Evolutionary conservation across 2,329 filamentous ascomycete genomes (phyloP).

Genomic region (Pyrenochaeta sp.): DNA sequence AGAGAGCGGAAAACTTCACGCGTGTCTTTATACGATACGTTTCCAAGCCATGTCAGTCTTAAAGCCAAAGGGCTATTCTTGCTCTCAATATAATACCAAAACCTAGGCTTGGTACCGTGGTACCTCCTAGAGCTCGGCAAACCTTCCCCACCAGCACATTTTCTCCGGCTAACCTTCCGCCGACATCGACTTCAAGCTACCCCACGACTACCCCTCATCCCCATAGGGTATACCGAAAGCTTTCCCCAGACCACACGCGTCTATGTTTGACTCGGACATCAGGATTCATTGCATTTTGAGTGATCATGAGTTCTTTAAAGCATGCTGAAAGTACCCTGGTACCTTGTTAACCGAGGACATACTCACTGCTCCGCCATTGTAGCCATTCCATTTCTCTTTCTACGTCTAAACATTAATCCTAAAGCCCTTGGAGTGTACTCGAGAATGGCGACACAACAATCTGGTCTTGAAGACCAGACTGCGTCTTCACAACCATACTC

Average conservation of each 20-base stretch:
- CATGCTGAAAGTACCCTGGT: not conserved
- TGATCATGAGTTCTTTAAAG: not conserved
- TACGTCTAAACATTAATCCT: too few species aligned
- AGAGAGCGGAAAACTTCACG: too few species aligned
- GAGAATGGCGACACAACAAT: conserved; percentile 13
- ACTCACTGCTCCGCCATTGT: too few species aligned
- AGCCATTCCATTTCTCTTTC: too few species aligned
- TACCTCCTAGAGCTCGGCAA: not conserved
- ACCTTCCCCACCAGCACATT: too few species aligned
- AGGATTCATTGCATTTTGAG: not conserved
- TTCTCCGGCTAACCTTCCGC: not conserved
- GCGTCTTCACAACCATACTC: conserved; percentile 35
- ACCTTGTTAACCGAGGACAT: not conserved
- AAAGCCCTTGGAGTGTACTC: too few species aligned
- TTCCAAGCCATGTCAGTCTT: too few species aligned
- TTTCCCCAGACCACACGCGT: not conserved
- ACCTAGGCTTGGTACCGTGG: too few species aligned
- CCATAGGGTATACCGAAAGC: conserved; percentile 3
- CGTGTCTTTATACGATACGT: too few species aligned
- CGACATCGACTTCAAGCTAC: conserved; percentile 1
- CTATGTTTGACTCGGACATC: not conserved
- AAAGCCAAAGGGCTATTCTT: too few species aligned
- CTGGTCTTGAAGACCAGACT: conserved; percentile 6
- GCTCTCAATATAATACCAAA: too few species aligned
- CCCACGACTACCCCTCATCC: conserved; percentile 13